Evolutionary conservation across 2,329 filamentous ascomycete genomes (phyloP), one percentile per base, ranked within the genome.

Genomic region (Pyrenochaeta sp.): DNA sequence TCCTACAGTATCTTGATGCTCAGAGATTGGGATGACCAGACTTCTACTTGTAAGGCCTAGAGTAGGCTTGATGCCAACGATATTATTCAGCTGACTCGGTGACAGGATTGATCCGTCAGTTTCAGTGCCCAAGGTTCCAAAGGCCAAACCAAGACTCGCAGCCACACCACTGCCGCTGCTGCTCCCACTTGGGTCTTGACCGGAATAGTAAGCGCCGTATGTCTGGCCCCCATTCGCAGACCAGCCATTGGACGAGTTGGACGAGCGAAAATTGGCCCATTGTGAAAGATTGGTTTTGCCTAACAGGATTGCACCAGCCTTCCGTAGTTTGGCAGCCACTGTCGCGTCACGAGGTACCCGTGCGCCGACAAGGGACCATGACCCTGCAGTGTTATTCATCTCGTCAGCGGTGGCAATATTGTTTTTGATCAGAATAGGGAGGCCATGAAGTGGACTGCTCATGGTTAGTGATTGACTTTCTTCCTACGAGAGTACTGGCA

Each of bases 371-470:
- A 91, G 77, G 1, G 86, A 82, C 56, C 82, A 88, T 0, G 87
- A 90, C 2, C 88, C 88, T 2, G 87, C 78, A 1, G 84, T 86
- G 57, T 85, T 89, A 64, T 86, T 82, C 85, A 89, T 87, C 53
- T 78, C 69, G 65, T 89, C 86, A 2, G 74, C 68, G 0, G 87
- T 89, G 12, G 83, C 86, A 43, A 90, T 88, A 66, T 87, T 88
- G 73, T 88, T 84, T 70, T 90, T 90, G 74, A 90, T 78, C 4
- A 89, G 73, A 20, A 90, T 82, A 0, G 87, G 87, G 3, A 90
- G 80, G 5, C 87, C 87, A 66, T 90, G 86, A 0, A 89, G 76
- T 2, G 85, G 84, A 0, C 82, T 79, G 45, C 1, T 44, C 12
- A 15, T 11, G 3, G 29, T 63, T 17, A 60, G 51, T 27, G 35